Percentiles rank a stretch among this genome's conserved stretches.
Evolutionary conservation across 164 flowering plant species (phyloP).

Genomic region (Litsea cubeba): DNA sequence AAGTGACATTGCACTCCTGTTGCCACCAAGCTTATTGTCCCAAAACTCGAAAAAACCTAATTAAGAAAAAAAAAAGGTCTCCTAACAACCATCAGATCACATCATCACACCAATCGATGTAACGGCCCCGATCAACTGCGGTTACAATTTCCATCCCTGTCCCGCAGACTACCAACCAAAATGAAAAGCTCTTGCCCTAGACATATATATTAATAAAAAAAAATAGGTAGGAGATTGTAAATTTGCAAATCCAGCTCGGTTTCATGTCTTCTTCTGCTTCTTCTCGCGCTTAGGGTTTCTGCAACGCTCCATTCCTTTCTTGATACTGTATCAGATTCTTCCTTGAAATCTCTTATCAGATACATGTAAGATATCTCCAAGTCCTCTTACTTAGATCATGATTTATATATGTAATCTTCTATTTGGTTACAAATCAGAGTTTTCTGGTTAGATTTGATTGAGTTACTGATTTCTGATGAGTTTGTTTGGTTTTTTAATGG

Average conservation of each 20-base stretch:
- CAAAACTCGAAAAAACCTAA: too few species aligned
- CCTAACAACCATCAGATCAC: too few species aligned
- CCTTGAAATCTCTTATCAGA: not conserved
- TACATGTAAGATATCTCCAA: conserved; percentile 4
- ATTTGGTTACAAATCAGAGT: not conserved
- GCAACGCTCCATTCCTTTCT: not conserved
- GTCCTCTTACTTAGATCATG: not conserved
- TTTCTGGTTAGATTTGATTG: not conserved
- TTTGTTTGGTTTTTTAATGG: not conserved
- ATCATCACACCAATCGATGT: too few species aligned
- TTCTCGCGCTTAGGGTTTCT: conserved; percentile 18
- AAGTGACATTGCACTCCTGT: too few species aligned
- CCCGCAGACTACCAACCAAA: too few species aligned
- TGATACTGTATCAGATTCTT: not conserved
- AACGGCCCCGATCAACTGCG: too few species aligned
- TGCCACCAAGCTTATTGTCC: too few species aligned
- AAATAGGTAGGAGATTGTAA: not conserved
- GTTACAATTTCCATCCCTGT: too few species aligned
- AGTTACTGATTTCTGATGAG: not conserved
- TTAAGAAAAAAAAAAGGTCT: too few species aligned
- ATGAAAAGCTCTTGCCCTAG: not conserved
- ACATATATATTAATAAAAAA: not conserved
- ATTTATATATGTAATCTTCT: not conserved
- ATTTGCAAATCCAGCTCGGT: conserved; percentile 16
- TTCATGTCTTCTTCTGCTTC: conserved; percentile 3